Percentiles rank a stretch among this genome's conserved stretches.
Evolutionary conservation across 306 rosid species (phyloP).

Genomic region (Luffa aegyptiaca): DNA sequence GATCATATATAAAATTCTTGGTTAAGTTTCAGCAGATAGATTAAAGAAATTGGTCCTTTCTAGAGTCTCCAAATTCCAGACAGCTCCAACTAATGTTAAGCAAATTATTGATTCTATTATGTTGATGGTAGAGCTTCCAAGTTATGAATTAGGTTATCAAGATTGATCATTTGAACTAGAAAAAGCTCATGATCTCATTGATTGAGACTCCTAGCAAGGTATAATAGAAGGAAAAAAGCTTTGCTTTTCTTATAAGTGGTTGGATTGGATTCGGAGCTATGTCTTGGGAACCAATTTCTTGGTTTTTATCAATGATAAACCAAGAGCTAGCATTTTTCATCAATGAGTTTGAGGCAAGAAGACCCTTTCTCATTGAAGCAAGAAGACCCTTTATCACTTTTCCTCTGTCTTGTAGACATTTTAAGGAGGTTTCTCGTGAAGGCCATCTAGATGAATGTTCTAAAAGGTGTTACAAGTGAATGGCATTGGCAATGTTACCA

Average conservation of each 20-base stretch:
- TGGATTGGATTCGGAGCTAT: background rate
- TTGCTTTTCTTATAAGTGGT: background rate
- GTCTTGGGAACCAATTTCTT: background rate
- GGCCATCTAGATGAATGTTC: too few species aligned
- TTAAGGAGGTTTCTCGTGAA: background rate
- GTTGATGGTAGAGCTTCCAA: background rate
- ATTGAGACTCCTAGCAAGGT: background rate
- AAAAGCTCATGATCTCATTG: background rate
- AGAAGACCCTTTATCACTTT: background rate
- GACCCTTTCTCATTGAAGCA: background rate
- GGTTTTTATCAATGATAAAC: background rate
- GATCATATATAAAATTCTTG: background rate
- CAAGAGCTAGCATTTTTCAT: background rate
- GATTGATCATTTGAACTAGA: background rate
- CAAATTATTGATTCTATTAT: background rate
- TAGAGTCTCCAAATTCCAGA: background rate
- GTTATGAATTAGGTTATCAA: background rate
- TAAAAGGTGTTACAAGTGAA: too few species aligned
- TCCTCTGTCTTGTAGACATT: background rate
- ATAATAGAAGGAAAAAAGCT: background rate
- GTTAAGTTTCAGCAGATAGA: background rate
- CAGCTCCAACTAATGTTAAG: background rate
- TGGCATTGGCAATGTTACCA: background rate
- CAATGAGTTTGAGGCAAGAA: background rate
- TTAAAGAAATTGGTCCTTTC: background rate